Evolutionary conservation across 805 yeast genomes (phyloP).

Genomic region (Wickerhamomyces chaumierensis): DNA sequence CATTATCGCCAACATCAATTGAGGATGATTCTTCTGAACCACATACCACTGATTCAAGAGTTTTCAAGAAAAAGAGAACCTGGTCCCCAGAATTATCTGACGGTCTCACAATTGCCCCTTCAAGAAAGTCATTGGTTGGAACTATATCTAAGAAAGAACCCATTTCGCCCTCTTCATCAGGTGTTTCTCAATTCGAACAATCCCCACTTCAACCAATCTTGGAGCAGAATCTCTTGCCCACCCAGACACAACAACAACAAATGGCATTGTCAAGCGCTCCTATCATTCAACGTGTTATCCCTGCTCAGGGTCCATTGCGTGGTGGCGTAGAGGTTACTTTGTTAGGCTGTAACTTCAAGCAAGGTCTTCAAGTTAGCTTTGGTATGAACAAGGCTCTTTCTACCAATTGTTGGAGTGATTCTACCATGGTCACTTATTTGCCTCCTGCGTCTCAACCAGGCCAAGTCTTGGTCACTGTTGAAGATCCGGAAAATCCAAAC

Average conservation of each 20-base stretch:
- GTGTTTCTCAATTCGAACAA: constrained; percentile 1
- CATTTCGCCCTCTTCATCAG: constrained; percentile 26
- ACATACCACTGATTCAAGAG: constrained; percentile 28
- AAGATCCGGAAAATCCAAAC: constrained; percentile 29
- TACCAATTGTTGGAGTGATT: constrained; percentile 93
- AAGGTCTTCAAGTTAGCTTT: constrained; percentile 75
- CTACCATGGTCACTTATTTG: constrained; percentile 84
- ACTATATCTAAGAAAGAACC: constrained; percentile 23
- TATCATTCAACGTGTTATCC: constrained; percentile 73
- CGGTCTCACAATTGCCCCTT: constrained; percentile 27
- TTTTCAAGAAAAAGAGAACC: constrained; percentile 36
- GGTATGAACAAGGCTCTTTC: constrained; percentile 73
- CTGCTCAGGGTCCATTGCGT: constrained; percentile 89
- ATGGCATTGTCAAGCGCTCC: constrained; percentile 5
- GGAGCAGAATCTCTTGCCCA: constrained; percentile 1
- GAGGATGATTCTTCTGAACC: constrained; percentile 51
- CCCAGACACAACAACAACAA: constrained; percentile 2
- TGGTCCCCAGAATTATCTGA: constrained; percentile 22
- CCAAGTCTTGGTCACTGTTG: constrained; percentile 83
- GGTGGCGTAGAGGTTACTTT: constrained; percentile 96
- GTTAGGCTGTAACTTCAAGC: constrained; percentile 76
- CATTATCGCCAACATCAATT: constrained; percentile 52
- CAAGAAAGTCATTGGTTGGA: constrained; percentile 17
- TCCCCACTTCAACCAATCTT: constrained; percentile 3
- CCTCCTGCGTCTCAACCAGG: constrained; percentile 91